A percentile compares a stretch with the other conserved stretches of the same genome.
Conservation (phyloP, 148 eudicot genomes). For the Persicaria maculosa region DNA sequence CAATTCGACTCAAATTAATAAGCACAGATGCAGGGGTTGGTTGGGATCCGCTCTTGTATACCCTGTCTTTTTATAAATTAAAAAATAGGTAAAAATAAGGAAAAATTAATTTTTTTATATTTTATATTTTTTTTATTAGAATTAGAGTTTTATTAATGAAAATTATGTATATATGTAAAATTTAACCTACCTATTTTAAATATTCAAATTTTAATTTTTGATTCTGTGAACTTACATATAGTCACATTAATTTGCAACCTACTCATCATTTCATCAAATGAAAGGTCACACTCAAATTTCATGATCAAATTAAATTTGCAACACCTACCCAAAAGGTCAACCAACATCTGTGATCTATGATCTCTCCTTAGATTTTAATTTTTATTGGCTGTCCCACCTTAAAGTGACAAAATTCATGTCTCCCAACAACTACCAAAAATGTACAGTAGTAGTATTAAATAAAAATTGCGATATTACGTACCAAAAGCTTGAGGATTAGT, state of each 20-base stretch:
- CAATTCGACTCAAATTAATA: too few relatives aligned
- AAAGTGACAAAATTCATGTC: slow-evolving; percentile 1
- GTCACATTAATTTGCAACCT: not conserved
- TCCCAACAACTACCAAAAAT: not conserved
- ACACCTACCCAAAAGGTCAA: slow-evolving; percentile 3
- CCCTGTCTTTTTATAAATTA: too few relatives aligned
- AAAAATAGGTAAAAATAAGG: too few relatives aligned
- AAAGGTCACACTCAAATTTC: not conserved
- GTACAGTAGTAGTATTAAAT: not conserved
- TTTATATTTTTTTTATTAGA: too few relatives aligned
- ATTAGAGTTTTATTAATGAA: too few relatives aligned
- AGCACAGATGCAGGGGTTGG: too few relatives aligned
- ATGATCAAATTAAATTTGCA: not conserved
- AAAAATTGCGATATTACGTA: slow-evolving; percentile 4
- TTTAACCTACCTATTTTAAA: too few relatives aligned
- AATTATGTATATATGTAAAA: too few relatives aligned
- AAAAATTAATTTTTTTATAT: too few relatives aligned
- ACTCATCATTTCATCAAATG: not conserved
- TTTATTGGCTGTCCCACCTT: slow-evolving; percentile 2
- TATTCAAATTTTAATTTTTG: too few relatives aligned
- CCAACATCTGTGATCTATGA: not conserved
- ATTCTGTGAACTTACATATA: too few relatives aligned
- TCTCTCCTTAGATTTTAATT: not conserved
- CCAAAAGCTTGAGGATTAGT: slow-evolving; percentile 34
- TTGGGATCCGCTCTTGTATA: too few relatives aligned